phyloP scores from a whole-genome alignment of 2,329 filamentous ascomycete genomes.

The Fusarium tricinctum region DNA sequence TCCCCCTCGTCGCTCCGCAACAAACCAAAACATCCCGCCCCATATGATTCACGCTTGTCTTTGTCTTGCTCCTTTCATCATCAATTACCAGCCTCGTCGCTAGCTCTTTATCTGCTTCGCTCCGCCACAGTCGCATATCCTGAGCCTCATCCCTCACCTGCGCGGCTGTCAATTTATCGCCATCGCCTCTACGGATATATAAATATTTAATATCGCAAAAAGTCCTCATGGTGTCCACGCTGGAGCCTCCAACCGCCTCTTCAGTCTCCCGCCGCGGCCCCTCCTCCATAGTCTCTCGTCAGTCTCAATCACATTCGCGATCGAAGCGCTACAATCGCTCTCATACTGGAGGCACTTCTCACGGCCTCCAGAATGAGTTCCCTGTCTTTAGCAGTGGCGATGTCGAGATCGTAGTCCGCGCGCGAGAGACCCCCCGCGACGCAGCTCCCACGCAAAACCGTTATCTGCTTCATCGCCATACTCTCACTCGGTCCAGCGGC shows the following conservation, averaged over 20 bases:
- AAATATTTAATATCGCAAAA: slow-evolving; percentile 23
- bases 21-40: slow-evolving; percentile 42
- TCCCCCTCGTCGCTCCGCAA: slow-evolving; percentile 42
- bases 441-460: slow-evolving; percentile 70
- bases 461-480: slow-evolving; percentile 89
- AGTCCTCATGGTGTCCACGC: slow-evolving; percentile 73
- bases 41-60: slow-evolving; percentile 45
- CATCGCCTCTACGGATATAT: neutral
- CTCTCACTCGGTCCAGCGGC: slow-evolving; percentile 88
- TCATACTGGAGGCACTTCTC: slow-evolving; percentile 78
- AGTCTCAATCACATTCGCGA: slow-evolving; percentile 68
- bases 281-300: slow-evolving; percentile 72
- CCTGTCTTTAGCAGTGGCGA: slow-evolving; percentile 94
- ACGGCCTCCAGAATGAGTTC: slow-evolving; percentile 88
- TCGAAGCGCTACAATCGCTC: slow-evolving; percentile 83
- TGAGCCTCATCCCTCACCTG: slow-evolving; percentile 22
- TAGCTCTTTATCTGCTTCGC: slow-evolving; percentile 34
- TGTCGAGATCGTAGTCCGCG: slow-evolving; percentile 86
- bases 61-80: slow-evolving; percentile 9
- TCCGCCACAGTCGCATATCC: slow-evolving; percentile 34
- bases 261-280: slow-evolving; percentile 70
- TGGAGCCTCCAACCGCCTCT: slow-evolving; percentile 62
- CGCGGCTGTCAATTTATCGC: slow-evolving; percentile 19
- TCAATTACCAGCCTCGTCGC: slow-evolving; percentile 30
- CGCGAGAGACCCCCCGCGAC: slow-evolving; percentile 57